phyloP scores from a whole-genome alignment of 2,329 filamentous ascomycete species.

The Colletotrichum eremochloae region DNA sequence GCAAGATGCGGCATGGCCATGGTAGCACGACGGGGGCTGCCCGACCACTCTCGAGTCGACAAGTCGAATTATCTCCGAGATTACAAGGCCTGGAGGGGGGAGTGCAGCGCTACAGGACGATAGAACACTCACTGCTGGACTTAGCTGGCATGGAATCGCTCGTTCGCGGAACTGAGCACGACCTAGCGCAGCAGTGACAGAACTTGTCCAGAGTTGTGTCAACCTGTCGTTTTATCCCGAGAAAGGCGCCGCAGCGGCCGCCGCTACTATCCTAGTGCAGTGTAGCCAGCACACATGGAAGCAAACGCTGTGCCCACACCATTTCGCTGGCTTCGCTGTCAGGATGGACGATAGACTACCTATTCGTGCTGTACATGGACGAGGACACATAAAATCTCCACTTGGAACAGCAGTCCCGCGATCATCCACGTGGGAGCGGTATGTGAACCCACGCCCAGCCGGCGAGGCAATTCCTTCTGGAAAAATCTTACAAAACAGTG shows the following conservation, averaged over 20 bases:
- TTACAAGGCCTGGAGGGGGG: constrained; percentile 24
- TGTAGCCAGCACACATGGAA: neutral
- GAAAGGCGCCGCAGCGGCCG: constrained; percentile 30
- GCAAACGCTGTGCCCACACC: neutral
- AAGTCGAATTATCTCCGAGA: constrained; percentile 42
- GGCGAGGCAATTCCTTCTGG: constrained; percentile 37
- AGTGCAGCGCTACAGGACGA: constrained; percentile 5
- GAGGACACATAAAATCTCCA: constrained; percentile 33
- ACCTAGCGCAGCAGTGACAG: constrained; percentile 28
- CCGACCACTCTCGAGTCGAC: constrained; percentile 35
- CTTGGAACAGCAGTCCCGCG: constrained; percentile 37
- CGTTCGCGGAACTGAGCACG: constrained; percentile 7
- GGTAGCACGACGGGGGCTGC: constrained; percentile 16
- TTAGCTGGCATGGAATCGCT: constrained; percentile 10
- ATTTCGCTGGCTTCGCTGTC: constrained; percentile 2
- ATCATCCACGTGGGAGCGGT: constrained; percentile 40
- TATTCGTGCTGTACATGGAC: constrained; percentile 14
- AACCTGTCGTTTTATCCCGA: constrained; percentile 21
- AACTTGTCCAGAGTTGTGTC: constrained; percentile 31
- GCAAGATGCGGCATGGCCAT: constrained; percentile 31
- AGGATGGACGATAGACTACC: constrained; percentile 3
- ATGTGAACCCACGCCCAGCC: constrained; percentile 37
- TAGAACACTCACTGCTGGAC: neutral
- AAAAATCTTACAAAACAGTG: constrained; percentile 26
- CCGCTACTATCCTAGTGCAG: constrained; percentile 3